phyloP scores from a whole-genome alignment of 2,329 filamentous ascomycete species.

The Eutypella sp. region DNA sequence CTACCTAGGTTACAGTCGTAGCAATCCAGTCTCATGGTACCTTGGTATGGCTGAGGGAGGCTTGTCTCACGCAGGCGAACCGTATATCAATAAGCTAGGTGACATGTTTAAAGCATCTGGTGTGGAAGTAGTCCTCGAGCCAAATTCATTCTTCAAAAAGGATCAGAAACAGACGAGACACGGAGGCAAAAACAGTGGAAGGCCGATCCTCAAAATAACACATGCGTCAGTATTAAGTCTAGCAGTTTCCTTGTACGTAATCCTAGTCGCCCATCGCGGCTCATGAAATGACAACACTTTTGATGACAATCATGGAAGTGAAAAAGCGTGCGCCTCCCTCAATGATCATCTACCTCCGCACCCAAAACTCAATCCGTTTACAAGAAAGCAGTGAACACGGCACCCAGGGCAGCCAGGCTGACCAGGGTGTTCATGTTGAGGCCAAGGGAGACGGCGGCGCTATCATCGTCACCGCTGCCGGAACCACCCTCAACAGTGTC shows the following conservation, averaged over 20 bases:
- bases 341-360: conserved; percentile 12
- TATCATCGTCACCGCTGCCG: conserved; percentile 25
- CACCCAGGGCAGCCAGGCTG: conserved; percentile 42
- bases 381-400: conserved; percentile 44
- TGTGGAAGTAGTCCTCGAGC: no score
- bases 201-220: conserved; percentile 18
- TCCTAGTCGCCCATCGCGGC: conserved; percentile 19
- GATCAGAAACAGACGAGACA: neutral
- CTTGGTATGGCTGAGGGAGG: no score
- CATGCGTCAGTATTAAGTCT: conserved; percentile 41
- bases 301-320: conserved; percentile 23
- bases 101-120: no score
- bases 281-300: conserved; percentile 25
- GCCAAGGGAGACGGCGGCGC: conserved; percentile 39
- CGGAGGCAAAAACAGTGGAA: conserved; percentile 11
- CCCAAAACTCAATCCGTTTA: conserved; percentile 31
- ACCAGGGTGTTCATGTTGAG: conserved; percentile 44
- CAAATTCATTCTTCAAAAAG: no score
- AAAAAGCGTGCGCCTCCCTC: conserved; percentile 18
- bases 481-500: conserved; percentile 12
- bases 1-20: no score
- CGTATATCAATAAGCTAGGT: no score
- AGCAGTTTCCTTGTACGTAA: conserved; percentile 37
- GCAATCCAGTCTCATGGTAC: no score
- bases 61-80: no score